Evolutionary conservation across 176 grass and related monocot genomes (phyloP).

Genomic region (Calamus simplicifolius): DNA sequence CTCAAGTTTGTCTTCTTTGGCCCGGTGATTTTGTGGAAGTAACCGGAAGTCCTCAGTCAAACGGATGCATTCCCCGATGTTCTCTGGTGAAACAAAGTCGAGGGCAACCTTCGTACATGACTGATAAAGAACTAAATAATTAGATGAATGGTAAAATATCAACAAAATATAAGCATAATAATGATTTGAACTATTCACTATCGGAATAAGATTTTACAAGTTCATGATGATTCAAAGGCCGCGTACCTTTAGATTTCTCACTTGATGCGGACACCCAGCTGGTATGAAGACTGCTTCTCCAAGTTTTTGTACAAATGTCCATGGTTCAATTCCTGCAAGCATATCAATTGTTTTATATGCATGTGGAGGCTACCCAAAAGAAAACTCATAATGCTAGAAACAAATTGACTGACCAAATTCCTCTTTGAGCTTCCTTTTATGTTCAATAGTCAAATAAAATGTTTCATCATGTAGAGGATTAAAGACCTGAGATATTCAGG

Average conservation of each 20-base stretch:
- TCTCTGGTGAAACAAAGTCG: constrained; percentile 84
- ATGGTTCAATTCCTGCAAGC: constrained; percentile 56
- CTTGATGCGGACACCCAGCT: constrained; percentile 79
- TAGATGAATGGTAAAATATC: neutral
- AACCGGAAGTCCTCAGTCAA: constrained; percentile 60
- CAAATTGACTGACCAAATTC: constrained; percentile 79
- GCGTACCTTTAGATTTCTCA: constrained; percentile 65
- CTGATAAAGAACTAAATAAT: constrained; percentile 17
- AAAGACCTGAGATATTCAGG: constrained; percentile 25
- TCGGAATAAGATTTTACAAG: too few species aligned
- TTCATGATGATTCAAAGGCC: too few species aligned
- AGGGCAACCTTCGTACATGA: constrained; percentile 74
- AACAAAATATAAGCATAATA: too few species aligned
- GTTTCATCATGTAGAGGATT: constrained; percentile 70
- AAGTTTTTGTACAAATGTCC: constrained; percentile 76
- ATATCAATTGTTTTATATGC: constrained; percentile 3
- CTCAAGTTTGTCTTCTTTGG: constrained; percentile 84
- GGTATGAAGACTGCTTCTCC: constrained; percentile 76
- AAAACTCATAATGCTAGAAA: neutral
- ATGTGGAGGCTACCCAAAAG: neutral
- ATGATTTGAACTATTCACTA: too few species aligned
- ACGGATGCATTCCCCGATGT: constrained; percentile 46
- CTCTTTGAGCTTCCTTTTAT: constrained; percentile 63
- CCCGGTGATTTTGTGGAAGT: constrained; percentile 58
- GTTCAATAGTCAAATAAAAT: constrained; percentile 53